Conservation (phyloP, 371 early-diverging fungal species). For the Syncephalis fuscata region DNA sequence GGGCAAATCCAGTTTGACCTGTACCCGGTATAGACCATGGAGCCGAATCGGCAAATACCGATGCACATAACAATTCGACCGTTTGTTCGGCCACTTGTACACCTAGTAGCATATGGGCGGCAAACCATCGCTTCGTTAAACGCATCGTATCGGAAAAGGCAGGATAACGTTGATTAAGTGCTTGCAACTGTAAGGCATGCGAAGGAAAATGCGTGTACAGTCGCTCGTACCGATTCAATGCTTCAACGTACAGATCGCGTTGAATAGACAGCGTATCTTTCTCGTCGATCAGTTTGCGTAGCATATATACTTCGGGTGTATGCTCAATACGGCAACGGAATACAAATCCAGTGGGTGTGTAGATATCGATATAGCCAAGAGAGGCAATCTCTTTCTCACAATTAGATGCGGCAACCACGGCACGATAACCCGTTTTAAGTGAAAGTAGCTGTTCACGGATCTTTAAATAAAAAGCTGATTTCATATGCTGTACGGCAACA, state of each 20-base stretch:
- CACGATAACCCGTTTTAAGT: conserved; percentile 11
- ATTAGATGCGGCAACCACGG: conserved; percentile 2
- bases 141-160: conserved; percentile 54
- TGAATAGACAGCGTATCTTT: conserved; percentile 21
- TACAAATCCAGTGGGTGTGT: conserved; percentile 35
- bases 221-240: conserved; percentile 26
- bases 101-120: conserved; percentile 43
- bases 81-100: conserved; percentile 36
- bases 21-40: conserved; percentile 39
- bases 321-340: conserved; percentile 62
- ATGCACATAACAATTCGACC: conserved; percentile 34
- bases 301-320: conserved; percentile 45
- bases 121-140: conserved; percentile 74
- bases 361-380: conserved; percentile 49
- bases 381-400: conserved; percentile 26
- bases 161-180: conserved; percentile 45
- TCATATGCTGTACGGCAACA: conserved; percentile 73
- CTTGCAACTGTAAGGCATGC: conserved; percentile 49
- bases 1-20: conserved; percentile 49
- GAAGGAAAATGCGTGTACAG: conserved; percentile 29
- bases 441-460: conserved; percentile 33
- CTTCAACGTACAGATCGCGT: conserved; percentile 23
- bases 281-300: conserved; percentile 29
- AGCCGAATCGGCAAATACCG: conserved; percentile 42
- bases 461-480: conserved; percentile 65